Base-by-base conservation (phyloP, 208 protist species). In the Acanthamoeba healyi region DNA sequence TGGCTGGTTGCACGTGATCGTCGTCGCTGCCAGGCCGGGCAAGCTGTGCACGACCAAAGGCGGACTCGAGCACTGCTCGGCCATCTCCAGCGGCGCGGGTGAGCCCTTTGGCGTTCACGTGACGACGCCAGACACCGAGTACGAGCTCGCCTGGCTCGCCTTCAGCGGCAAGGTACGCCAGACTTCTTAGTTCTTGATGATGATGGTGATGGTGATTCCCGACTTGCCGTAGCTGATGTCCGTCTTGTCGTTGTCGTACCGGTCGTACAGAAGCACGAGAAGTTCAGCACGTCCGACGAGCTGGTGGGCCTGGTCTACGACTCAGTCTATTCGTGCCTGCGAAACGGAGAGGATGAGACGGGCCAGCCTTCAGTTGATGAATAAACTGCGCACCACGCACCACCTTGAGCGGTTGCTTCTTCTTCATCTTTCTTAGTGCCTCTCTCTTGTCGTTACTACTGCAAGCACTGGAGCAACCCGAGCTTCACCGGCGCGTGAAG, bases 181-280 rank as follows among this genome's bases (percentile, higher is more conserved):
- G n/a, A n/a, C n/a, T n/a, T n/a, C n/a, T n/a, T n/a, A n/a, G n/a
- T n/a, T n/a, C n/a, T n/a, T n/a, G n/a, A n/a, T n/a, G n/a, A n/a
- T n/a, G n/a, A n/a, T n/a, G n/a, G n/a, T n/a, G n/a, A n/a, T n/a
- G n/a, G n/a, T n/a, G n/a, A n/a, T n/a, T n/a, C n/a, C n/a, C n/a
- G n/a, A n/a, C n/a, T n/a, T n/a, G n/a, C n/a, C n/a, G n/a, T n/a
- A n/a, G n/a, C n/a, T n/a, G n/a, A n/a, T n/a, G n/a, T n/a, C n/a
- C n/a, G n/a, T n/a, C n/a, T n/a, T n/a, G n/a, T n/a, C n/a, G n/a
- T n/a, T n/a, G n/a, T n/a, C n/a, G n/a, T n/a, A n/a, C n/a, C n/a
- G n/a, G n/a, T n/a, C n/a, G n/a, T n/a, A 17, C 72, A 81, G 72
- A 81, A 81, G 72, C 72, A 81, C 72, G 40, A 49, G 38, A 81